These are phyloP conservation scores for Phyllosticta citribraziliensis DNA, from an alignment of 2,329 filamentous ascomycete species.

Conservation along the genomic window DNA sequence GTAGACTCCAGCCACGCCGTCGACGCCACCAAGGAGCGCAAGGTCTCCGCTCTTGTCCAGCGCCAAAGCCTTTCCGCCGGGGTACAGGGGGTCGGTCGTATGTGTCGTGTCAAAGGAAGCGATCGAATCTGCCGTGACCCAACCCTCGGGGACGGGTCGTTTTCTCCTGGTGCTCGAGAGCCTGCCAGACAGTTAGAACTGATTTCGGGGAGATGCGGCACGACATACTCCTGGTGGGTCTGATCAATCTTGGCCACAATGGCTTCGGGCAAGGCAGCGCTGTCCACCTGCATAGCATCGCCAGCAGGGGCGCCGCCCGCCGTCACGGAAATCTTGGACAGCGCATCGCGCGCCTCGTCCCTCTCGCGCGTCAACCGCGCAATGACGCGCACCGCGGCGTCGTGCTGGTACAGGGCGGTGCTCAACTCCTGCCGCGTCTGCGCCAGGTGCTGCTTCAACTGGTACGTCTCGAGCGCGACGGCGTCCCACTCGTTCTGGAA, in stretches of 20 bases:
- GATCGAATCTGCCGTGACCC: slow-evolving; percentile 69
- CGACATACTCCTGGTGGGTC: slow-evolving; percentile 67
- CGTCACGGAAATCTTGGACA: slow-evolving; percentile 74
- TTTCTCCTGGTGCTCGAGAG: slow-evolving; percentile 84
- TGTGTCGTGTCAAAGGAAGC: slow-evolving; percentile 46
- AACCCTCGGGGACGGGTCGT: slow-evolving; percentile 73
- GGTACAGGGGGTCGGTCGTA: slow-evolving; percentile 48
- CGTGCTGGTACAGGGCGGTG: slow-evolving; percentile 90
- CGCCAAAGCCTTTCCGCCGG: slow-evolving; percentile 48
- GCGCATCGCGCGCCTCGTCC: slow-evolving; percentile 81
- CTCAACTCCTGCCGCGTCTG: slow-evolving; percentile 90
- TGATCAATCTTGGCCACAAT: slow-evolving; percentile 66
- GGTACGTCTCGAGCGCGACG: slow-evolving; percentile 82
- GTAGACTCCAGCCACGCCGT: slow-evolving; percentile 67
- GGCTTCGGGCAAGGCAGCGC: slow-evolving; percentile 61
- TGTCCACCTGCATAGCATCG: slow-evolving; percentile 91
- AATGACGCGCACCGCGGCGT: slow-evolving; percentile 93
- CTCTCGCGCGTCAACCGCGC: slow-evolving; percentile 81
- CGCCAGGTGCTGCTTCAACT: slow-evolving; percentile 76
- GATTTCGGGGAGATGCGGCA: neutral
- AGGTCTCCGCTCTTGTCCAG: slow-evolving; percentile 52
- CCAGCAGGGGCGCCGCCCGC: slow-evolving; percentile 45
- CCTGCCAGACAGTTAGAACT: slow-evolving; percentile 38
- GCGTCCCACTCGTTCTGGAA: slow-evolving; percentile 99
- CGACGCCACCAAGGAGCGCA: slow-evolving; percentile 64